Evolutionary conservation across 768 basidiomycete species (phyloP).

Genomic region (Pisolithus orientalis): DNA sequence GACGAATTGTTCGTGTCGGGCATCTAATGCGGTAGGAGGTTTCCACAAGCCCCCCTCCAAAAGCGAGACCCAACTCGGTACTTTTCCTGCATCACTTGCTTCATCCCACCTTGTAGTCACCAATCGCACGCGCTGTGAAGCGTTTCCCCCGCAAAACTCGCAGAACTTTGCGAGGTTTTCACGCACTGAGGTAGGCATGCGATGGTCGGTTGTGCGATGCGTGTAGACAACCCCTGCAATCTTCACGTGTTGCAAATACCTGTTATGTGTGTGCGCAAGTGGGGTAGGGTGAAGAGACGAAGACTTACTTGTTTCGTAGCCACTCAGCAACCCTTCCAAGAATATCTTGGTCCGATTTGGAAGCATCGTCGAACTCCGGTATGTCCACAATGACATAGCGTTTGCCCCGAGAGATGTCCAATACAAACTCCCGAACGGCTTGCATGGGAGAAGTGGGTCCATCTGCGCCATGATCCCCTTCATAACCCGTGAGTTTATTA

Average conservation of each 20-base stretch:
- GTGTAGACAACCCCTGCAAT: constrained; percentile 30
- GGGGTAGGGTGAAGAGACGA: not conserved
- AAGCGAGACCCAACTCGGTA: constrained; percentile 13
- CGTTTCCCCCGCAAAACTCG: constrained; percentile 27
- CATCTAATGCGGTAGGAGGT: not conserved
- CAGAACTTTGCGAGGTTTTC: constrained; percentile 29
- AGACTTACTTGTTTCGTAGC: not conserved
- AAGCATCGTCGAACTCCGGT: constrained; percentile 3
- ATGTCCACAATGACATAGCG: constrained; percentile 15
- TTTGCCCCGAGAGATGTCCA: constrained; percentile 5
- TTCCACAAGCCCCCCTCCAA: constrained; percentile 21
- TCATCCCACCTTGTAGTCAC: constrained; percentile 14
- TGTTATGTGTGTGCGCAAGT: not conserved
- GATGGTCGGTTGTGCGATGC: constrained; percentile 31
- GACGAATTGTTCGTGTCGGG: not conserved
- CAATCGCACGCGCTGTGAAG: constrained; percentile 25
- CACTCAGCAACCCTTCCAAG: not conserved
- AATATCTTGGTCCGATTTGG: not conserved
- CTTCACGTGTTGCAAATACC: constrained; percentile 4
- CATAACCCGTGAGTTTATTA: not conserved
- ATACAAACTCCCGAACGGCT: constrained; percentile 8
- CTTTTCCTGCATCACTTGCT: constrained; percentile 4
- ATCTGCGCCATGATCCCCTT: constrained; percentile 3
- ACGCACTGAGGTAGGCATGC: constrained; percentile 22
- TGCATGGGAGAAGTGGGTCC: not conserved